These are phyloP conservation scores for Cryptococcus neoformans DNA, from an alignment of 1,284 basidiomycete genomes.

Conservation along the genomic window DNA sequence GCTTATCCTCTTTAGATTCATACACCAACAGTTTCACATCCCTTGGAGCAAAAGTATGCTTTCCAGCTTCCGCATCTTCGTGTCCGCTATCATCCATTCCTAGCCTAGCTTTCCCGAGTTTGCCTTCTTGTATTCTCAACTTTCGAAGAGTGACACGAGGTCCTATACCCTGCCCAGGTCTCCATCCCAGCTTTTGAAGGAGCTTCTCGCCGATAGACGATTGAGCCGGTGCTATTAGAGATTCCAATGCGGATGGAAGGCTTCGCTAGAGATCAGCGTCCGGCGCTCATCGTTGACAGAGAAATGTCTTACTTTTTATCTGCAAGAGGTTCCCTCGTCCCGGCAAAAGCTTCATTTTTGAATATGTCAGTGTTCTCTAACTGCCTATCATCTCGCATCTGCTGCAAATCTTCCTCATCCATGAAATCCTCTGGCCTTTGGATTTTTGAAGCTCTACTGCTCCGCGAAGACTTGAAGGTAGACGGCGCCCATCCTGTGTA, in stretches of 20 bases:
- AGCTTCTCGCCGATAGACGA: constrained; percentile 68
- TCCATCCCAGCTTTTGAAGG: constrained; percentile 94
- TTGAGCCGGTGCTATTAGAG: constrained; percentile 50
- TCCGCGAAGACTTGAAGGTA: constrained; percentile 82
- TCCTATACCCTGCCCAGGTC: constrained; percentile 85
- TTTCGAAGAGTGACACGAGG: constrained; percentile 79
- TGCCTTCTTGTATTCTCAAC: constrained; percentile 66
- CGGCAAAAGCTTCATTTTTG: constrained; percentile 61
- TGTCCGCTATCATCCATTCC: constrained; percentile 52
- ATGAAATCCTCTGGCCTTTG: constrained; percentile 86
- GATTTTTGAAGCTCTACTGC: constrained; percentile 62
- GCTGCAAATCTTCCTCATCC: constrained; percentile 96
- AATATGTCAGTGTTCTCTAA: constrained; percentile 57
- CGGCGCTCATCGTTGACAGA: neutral
- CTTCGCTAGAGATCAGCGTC: constrained; percentile 25
- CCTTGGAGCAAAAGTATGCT: constrained; percentile 79
- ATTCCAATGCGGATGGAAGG: constrained; percentile 54
- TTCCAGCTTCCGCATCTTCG: constrained; percentile 71
- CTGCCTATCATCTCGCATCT: constrained; percentile 66
- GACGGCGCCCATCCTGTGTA: constrained; percentile 83
- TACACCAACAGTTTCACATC: constrained; percentile 67
- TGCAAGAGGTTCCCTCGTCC: constrained; percentile 55
- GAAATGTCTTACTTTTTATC: constrained; percentile 21
- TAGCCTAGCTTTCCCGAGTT: constrained; percentile 38
- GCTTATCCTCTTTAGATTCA: constrained; percentile 66